Evolutionary conservation across 495 filamentous ascomycete species (phyloP), one percentile per base, ranked within the genome.

Genomic region (Penicillium mononematosum): DNA sequence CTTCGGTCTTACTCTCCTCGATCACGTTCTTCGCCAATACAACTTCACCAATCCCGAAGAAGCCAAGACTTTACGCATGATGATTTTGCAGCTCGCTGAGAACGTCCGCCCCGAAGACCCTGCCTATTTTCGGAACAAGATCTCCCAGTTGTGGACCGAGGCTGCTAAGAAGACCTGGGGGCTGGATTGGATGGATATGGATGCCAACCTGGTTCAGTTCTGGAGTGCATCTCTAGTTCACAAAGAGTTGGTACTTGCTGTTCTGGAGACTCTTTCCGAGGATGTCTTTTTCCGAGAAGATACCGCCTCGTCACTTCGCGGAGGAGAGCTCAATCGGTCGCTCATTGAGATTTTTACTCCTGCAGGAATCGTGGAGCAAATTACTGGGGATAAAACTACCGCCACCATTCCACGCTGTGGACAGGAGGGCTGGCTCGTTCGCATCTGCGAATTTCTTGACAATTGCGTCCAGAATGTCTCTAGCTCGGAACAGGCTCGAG

Each of bases 111-210:
- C 82, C 50, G 79, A 86, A 22, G 93, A 99, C 67, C 90, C 92
- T 3, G 62, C 81, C 22, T 98, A 90, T 65, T 72, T 98, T 59
- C 84, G 92, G 64, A 98, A 94, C 75, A 98, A 98, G 73, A 87
- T 94, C 32, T 90, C 91, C n/a, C 88, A 93, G 73, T 73, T 98
- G 56, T 98, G 94, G 95, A 88, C 91, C 7, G 94, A 97, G 69
- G 74, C 96, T 50, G 91, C 92, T 25, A 98, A 99, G 76, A 82
- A 92, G 65, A 89, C 84, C 64, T 99, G 95, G 95, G 91, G 79
- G 10, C 77, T 82, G 31, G 89, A 93, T 45, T 99, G 94, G 94
- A 82, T 88, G 73, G 85, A 95, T 69, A 97, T 99, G 94, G 94
- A 99, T 67, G 78, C 83, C 43, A 74, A 87, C 60, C 80, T 99